Evolutionary conservation across 2,329 filamentous ascomycete species (phyloP).

Genomic region (Penicillium italicum): DNA sequence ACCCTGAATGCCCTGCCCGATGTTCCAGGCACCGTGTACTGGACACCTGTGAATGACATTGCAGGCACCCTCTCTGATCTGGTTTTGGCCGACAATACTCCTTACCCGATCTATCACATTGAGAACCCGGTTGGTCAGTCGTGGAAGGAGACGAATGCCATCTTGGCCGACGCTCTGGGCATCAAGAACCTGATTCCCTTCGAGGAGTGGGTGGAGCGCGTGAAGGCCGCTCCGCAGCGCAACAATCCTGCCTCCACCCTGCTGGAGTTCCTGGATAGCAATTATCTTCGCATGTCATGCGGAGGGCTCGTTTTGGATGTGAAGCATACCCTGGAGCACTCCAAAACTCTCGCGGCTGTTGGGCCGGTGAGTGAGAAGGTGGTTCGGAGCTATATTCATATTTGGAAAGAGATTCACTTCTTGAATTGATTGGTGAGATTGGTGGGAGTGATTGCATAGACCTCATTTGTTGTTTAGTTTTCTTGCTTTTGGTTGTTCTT

Average conservation of each 20-base stretch:
- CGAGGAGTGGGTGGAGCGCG: constrained; percentile 40
- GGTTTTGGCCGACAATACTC: constrained; percentile 7
- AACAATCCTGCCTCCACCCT: constrained; percentile 32
- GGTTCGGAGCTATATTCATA: constrained; percentile 32
- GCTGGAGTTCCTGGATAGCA: constrained; percentile 31
- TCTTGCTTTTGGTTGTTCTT: too few species aligned
- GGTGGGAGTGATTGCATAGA: too few species aligned
- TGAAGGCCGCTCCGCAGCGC: constrained; percentile 23
- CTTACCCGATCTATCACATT: constrained; percentile 44
- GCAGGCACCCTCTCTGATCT: constrained; percentile 38
- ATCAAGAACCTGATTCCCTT: constrained; percentile 40
- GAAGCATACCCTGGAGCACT: constrained; percentile 35
- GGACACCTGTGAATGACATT: constrained; percentile 48
- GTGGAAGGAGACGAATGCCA: constrained; percentile 37
- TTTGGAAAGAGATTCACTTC: constrained; percentile 36
- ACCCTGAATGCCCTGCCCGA: constrained; percentile 44
- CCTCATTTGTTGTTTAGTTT: too few species aligned
- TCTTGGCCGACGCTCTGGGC: constrained; percentile 35
- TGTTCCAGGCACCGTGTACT: constrained; percentile 41
- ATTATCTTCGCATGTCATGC: constrained; percentile 46
- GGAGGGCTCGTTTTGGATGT: constrained; percentile 45
- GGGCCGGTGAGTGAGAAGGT: constrained; percentile 36
- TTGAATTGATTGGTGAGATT: too few species aligned
- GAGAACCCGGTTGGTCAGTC: constrained; percentile 45
- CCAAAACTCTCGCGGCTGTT: constrained; percentile 26